phyloP scores from a whole-genome alignment of 768 basidiomycete species.

The Lenzites betulinus region DNA sequence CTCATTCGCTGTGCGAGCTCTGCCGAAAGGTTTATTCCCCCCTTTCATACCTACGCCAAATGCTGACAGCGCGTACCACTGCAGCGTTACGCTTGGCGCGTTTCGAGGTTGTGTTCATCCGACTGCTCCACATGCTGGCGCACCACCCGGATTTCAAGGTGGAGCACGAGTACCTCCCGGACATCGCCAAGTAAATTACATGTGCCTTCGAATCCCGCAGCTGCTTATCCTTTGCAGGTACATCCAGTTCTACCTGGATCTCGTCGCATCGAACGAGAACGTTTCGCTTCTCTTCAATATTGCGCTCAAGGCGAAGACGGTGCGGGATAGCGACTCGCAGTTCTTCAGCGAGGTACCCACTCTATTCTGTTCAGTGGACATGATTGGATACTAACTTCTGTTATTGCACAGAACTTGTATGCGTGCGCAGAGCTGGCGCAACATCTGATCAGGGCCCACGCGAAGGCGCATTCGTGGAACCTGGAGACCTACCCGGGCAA shows the following conservation, averaged over 20 bases:
- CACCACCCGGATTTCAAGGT: slow-evolving; percentile 92
- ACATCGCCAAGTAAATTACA: slow-evolving; percentile 70
- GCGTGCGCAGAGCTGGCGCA: slow-evolving; percentile 87
- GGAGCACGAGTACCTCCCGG: slow-evolving; percentile 65
- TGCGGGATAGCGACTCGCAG: slow-evolving; percentile 74
- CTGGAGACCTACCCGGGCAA: slow-evolving; percentile 81
- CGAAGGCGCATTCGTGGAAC: slow-evolving; percentile 67
- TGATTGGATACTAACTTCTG: neutral
- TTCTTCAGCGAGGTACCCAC: slow-evolving; percentile 64
- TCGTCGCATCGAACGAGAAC: slow-evolving; percentile 78
- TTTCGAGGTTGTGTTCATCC: slow-evolving; percentile 82
- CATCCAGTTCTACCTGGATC: slow-evolving; percentile 83
- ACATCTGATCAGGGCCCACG: slow-evolving; percentile 74
- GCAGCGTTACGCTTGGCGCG: slow-evolving; percentile 60
- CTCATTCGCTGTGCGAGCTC: slow-evolving; percentile 44
- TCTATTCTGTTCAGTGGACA: neutral
- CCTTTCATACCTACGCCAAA: neutral
- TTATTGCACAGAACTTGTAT: slow-evolving; percentile 72
- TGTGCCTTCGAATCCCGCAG: too few species aligned
- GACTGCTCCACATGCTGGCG: slow-evolving; percentile 83
- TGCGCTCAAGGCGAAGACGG: slow-evolving; percentile 81
- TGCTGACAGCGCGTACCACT: neutral
- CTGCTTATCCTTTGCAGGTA: slow-evolving; percentile 55
- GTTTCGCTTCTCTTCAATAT: slow-evolving; percentile 82
- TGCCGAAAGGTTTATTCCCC: slow-evolving; percentile 43